These are phyloP conservation scores for Mycena vitilis DNA, from an alignment of 768 basidiomycete species.

Conservation along the genomic window DNA sequence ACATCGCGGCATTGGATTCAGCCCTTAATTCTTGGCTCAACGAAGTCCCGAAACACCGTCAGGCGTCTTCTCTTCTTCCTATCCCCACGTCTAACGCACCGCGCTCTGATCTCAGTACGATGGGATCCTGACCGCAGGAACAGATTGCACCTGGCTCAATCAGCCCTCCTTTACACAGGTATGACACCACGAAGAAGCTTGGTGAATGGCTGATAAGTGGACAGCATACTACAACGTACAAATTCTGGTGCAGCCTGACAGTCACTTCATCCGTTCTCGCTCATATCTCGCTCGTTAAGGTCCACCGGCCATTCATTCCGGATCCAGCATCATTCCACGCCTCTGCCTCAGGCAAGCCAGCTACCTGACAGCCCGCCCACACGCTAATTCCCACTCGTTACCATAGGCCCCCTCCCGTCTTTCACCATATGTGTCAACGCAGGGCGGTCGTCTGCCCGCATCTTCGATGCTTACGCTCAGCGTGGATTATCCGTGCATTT, in stretches of 20 bases:
- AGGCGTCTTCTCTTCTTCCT: slow-evolving; percentile 12
- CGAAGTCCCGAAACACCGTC: slow-evolving; percentile 60
- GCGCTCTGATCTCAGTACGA: slow-evolving; percentile 41
- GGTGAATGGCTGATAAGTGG: no score
- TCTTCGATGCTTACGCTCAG: slow-evolving; percentile 57
- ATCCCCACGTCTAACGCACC: slow-evolving; percentile 31
- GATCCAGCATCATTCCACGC: slow-evolving; percentile 56
- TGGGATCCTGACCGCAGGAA: slow-evolving; percentile 43
- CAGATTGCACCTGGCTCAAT: slow-evolving; percentile 37
- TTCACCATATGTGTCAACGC: slow-evolving; percentile 81
- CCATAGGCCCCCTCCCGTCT: slow-evolving; percentile 52
- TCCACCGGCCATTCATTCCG: slow-evolving; percentile 72
- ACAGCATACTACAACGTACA: slow-evolving; percentile 46
- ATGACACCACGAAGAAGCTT: not conserved
- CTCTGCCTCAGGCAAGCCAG: slow-evolving; percentile 21
- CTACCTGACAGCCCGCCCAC: not conserved
- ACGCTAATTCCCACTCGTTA: not conserved
- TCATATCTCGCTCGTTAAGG: not conserved
- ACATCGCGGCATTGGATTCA: slow-evolving; percentile 71
- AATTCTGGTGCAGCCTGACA: slow-evolving; percentile 56
- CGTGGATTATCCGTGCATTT: slow-evolving; percentile 16
- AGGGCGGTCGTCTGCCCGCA: slow-evolving; percentile 69
- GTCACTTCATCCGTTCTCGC: not conserved
- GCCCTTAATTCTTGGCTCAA: slow-evolving; percentile 73
- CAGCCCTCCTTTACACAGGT: slow-evolving; percentile 36